Evolutionary conservation across 345 rosid genomes (phyloP).

Genomic region (Salix exigua): DNA sequence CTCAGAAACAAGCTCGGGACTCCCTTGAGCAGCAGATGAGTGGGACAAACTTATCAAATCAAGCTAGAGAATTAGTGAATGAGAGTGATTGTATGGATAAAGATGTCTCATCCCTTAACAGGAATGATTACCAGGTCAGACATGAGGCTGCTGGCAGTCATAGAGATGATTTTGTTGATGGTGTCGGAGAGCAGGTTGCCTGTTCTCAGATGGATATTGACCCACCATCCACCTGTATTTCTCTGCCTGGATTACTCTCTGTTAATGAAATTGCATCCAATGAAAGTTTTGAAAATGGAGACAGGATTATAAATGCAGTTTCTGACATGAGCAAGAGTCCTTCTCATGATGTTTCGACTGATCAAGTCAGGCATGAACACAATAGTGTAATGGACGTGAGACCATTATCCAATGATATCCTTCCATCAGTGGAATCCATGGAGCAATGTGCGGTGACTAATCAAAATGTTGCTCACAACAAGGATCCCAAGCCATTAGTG

Average conservation of each 20-base stretch:
- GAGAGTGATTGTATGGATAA: slow-evolving; percentile 6
- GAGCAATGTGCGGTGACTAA: not conserved
- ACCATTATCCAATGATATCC: not conserved
- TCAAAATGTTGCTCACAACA: not conserved
- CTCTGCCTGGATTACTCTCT: slow-evolving; percentile 8
- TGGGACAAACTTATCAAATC: slow-evolving; percentile 4
- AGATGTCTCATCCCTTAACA: slow-evolving; percentile 14
- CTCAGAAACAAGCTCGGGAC: slow-evolving; percentile 18
- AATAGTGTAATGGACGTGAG: not conserved
- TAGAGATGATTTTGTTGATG: slow-evolving; percentile 11
- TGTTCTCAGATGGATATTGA: slow-evolving; percentile 13
- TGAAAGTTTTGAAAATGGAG: slow-evolving; percentile 17
- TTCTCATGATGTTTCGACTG: slow-evolving; percentile 20
- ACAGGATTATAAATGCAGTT: not conserved
- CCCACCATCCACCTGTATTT: not conserved
- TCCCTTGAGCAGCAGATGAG: slow-evolving; percentile 9
- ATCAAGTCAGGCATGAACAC: not conserved
- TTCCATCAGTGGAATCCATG: not conserved
- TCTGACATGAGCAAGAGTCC: not conserved
- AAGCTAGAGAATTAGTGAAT: slow-evolving; percentile 12
- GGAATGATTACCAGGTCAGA: slow-evolving; percentile 1
- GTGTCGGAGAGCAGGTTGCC: not conserved
- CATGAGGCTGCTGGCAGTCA: slow-evolving; percentile 7
- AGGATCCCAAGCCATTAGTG: not conserved
- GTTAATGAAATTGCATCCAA: slow-evolving; percentile 14